phyloP scores from a whole-genome alignment of 495 filamentous ascomycete genomes.

The Neurospora sp. region DNA sequence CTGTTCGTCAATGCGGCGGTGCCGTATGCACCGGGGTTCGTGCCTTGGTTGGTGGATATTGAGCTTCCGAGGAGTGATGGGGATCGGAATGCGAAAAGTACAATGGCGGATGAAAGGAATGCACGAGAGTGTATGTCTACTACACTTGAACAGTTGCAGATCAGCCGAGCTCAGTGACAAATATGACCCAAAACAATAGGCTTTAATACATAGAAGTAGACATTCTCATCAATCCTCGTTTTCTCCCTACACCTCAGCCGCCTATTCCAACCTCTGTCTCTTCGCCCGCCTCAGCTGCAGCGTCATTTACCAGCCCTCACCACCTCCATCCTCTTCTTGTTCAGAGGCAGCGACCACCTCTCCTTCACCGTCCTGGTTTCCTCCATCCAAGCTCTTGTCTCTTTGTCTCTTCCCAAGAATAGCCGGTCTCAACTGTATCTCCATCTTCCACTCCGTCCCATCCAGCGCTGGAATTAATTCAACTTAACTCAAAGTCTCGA shows the following conservation, averaged over 20 bases:
- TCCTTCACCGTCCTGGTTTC: no score
- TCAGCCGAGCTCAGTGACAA: background rate
- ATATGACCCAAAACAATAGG: background rate
- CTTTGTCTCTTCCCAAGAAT: no score
- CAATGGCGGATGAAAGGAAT: background rate
- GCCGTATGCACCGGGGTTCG: constrained; percentile 28
- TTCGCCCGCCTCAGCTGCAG: background rate
- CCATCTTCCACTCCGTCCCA: no score
- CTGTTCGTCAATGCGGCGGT: constrained; percentile 67
- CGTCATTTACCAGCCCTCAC: background rate
- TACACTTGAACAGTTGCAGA: background rate
- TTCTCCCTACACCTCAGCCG: background rate
- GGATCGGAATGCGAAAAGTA: background rate
- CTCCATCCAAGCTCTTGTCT: no score
- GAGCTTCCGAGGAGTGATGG: constrained; percentile 20
- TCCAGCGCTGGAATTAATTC: no score
- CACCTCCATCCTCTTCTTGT: background rate
- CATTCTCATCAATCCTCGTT: background rate
- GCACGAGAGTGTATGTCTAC: background rate
- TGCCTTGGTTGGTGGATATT: constrained; percentile 55
- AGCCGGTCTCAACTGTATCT: no score
- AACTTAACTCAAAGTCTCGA: no score
- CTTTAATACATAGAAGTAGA: background rate
- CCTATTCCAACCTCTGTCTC: background rate
- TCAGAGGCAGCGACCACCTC: no score